Percentiles rank a stretch among this genome's conserved stretches.
These are phyloP conservation scores for Comarum palustre DNA, from an alignment of 306 rosid species.

Conservation along the genomic window DNA sequence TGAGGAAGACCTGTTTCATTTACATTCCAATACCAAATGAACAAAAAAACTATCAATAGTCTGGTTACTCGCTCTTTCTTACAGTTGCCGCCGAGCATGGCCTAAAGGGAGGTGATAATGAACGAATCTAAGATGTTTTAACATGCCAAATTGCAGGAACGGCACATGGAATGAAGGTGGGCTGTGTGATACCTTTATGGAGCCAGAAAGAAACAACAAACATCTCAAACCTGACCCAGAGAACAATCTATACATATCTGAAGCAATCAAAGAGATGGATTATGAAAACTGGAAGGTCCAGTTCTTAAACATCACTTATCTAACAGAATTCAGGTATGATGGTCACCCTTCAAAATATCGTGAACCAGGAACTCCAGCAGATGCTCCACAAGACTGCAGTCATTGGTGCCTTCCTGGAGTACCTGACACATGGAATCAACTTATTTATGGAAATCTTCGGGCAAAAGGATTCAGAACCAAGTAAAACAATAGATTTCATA, in stretches of 20 bases:
- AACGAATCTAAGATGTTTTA: slow-evolving; percentile 10
- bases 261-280: slow-evolving; percentile 58
- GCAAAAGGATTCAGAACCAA: slow-evolving; percentile 49
- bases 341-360: slow-evolving; percentile 91
- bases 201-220: slow-evolving; percentile 53
- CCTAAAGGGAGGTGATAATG: slow-evolving; percentile 3
- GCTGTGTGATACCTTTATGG: slow-evolving; percentile 43
- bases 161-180: slow-evolving; percentile 85
- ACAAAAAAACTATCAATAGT: neutral
- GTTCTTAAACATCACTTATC: slow-evolving; percentile 77
- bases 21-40: slow-evolving; percentile 8
- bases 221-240: slow-evolving; percentile 55
- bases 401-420: slow-evolving; percentile 98
- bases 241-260: slow-evolving; percentile 52
- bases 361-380: slow-evolving; percentile 69
- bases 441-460: slow-evolving; percentile 64
- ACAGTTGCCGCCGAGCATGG: slow-evolving; percentile 1
- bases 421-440: slow-evolving; percentile 94
- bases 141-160: slow-evolving; percentile 49
- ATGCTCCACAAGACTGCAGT: slow-evolving; percentile 92
- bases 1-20: neutral
- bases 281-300: slow-evolving; percentile 49
- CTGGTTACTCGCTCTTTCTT: neutral
- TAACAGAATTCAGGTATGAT: slow-evolving; percentile 73
- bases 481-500: slow-evolving; percentile 23